phyloP scores from a whole-genome alignment of 1,284 basidiomycete species.

The Tilletia setariae region DNA sequence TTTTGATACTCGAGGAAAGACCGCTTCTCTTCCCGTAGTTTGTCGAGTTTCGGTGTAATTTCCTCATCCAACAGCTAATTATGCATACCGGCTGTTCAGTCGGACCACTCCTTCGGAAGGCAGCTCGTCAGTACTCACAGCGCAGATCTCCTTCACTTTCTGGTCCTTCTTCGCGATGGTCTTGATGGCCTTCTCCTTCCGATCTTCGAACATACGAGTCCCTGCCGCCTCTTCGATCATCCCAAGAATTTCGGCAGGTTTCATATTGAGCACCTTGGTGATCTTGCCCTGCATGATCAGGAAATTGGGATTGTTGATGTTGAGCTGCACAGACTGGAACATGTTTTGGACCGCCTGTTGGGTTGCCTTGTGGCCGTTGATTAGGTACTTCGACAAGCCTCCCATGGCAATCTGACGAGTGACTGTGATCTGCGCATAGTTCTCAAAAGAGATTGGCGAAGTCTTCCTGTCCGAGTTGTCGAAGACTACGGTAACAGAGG shows the following conservation, averaged over 20 bases:
- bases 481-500: conserved; percentile 97
- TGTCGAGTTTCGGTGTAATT: conserved; percentile 90
- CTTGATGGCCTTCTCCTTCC: conserved; percentile 94
- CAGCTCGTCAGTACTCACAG: too few relatives aligned
- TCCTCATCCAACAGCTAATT: conserved; percentile 67
- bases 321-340: conserved; percentile 95
- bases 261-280: conserved; percentile 89
- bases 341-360: conserved; percentile 85
- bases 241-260: conserved; percentile 91
- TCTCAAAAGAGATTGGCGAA: conserved; percentile 80
- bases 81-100: background rate
- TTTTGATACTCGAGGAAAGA: conserved; percentile 89
- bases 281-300: conserved; percentile 92
- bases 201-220: conserved; percentile 98
- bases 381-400: conserved; percentile 90
- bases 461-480: conserved; percentile 91
- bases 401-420: conserved; percentile 96
- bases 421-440: conserved; percentile 85
- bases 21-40: conserved; percentile 83
- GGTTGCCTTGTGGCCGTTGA: conserved; percentile 92
- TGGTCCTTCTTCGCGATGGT: conserved; percentile 98
- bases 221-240: conserved; percentile 99
- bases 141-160: conserved; percentile 78
- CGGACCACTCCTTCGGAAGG: too few relatives aligned
- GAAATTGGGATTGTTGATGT: conserved; percentile 99